Conservation (phyloP, 2,329 filamentous ascomycete genomes). For the Pseudogymnoascus sp. region DNA sequence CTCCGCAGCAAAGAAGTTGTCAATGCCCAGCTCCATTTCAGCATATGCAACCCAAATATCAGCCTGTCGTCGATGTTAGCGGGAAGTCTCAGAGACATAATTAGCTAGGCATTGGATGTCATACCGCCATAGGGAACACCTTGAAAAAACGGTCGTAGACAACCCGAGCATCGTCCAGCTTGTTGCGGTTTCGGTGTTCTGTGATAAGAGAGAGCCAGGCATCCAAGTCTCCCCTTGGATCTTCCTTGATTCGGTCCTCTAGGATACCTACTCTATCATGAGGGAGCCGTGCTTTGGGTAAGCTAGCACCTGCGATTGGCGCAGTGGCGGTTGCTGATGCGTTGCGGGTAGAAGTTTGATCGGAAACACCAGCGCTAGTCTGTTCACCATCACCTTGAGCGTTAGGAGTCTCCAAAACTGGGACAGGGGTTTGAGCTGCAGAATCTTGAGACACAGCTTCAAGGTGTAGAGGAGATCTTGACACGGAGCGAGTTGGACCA, state of each 20-base stretch:
- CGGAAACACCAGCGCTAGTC: constrained; percentile 11
- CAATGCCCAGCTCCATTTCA: constrained; percentile 80
- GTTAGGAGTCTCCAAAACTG: constrained; percentile 13
- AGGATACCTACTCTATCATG: constrained; percentile 40
- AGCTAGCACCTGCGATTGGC: constrained; percentile 6
- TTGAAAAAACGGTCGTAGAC: constrained; percentile 82
- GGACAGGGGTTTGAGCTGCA: background rate
- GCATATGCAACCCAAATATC: constrained; percentile 87
- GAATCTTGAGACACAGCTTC: constrained; percentile 8
- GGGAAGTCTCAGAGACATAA: constrained; percentile 9
- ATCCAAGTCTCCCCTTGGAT: constrained; percentile 85
- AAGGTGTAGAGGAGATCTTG: constrained; percentile 7
- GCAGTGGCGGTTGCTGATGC: background rate
- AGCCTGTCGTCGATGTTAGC: constrained; percentile 52
- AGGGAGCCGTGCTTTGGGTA: constrained; percentile 29
- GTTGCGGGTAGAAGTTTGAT: constrained; percentile 14
- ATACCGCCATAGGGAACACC: constrained; percentile 83
- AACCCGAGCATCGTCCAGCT: constrained; percentile 70
- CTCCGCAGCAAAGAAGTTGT: constrained; percentile 75
- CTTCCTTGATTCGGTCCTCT: constrained; percentile 85
- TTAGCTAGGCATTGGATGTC: constrained; percentile 34
- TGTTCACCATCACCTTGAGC: constrained; percentile 11
- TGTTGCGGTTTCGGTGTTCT: constrained; percentile 74
- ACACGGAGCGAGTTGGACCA: constrained; percentile 21
- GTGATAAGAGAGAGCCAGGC: constrained; percentile 84